phyloP scores from a whole-genome alignment of 495 filamentous ascomycete species.

The Penicillium paxilli region DNA sequence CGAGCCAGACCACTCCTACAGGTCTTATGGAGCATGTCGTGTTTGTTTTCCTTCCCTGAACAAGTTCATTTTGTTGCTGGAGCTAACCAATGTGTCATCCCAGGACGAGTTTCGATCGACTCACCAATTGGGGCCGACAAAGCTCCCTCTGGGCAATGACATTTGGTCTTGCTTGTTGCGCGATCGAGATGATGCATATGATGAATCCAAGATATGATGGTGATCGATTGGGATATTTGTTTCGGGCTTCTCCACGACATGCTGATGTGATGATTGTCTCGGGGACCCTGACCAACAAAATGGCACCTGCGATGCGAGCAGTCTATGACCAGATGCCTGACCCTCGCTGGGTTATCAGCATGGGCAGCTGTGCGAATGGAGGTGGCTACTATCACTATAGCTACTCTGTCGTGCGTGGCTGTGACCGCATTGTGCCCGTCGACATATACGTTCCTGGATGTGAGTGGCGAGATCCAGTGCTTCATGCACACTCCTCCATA shows the following conservation, averaged over 20 bases:
- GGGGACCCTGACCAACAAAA: conserved; percentile 95
- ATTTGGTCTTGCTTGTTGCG: conserved; percentile 95
- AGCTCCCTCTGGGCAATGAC: conserved; percentile 97
- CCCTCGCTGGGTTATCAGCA: conserved; percentile 90
- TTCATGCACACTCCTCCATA: not conserved
- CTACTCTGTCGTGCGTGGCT: conserved; percentile 88
- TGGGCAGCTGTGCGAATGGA: conserved; percentile 94
- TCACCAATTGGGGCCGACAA: conserved; percentile 94
- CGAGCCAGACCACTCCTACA: too few relatives aligned
- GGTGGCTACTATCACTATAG: conserved; percentile 98
- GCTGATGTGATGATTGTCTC: conserved; percentile 98
- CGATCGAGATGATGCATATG: conserved; percentile 98
- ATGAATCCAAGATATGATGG: conserved; percentile 96
- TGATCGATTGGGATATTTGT: conserved; percentile 93
- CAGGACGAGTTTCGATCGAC: conserved; percentile 87
- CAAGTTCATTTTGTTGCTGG: too few relatives aligned
- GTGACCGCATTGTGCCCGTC: conserved; percentile 91
- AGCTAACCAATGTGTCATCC: too few relatives aligned
- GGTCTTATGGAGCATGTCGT: too few relatives aligned
- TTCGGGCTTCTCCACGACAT: conserved; percentile 91
- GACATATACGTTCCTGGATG: conserved; percentile 94
- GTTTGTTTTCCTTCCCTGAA: too few relatives aligned
- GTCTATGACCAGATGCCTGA: conserved; percentile 99
- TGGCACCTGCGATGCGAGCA: conserved; percentile 91
- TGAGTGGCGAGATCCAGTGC: too few relatives aligned